A percentile compares a stretch with the other conserved stretches of the same genome.
Conservation (phyloP, 257 asterid species). For the Scutellaria galericulata region DNA sequence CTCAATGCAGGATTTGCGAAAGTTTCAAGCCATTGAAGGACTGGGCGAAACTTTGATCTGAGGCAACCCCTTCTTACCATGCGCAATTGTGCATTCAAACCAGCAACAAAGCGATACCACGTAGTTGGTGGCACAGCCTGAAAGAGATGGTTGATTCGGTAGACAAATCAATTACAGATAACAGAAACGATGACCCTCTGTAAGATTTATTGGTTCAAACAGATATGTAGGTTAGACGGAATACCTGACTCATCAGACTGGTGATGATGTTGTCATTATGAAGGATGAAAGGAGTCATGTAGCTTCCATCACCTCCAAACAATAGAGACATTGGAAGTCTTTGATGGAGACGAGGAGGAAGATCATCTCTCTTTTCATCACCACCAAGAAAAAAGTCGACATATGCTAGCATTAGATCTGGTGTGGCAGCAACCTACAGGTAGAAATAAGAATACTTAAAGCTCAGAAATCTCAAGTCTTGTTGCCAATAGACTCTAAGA, state of each 20-base stretch:
- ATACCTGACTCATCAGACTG: slow-evolving; percentile 98
- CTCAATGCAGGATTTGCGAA: slow-evolving; percentile 87
- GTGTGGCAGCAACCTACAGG: slow-evolving; percentile 91
- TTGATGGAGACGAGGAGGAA: slow-evolving; percentile 83
- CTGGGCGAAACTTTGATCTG: slow-evolving; percentile 65
- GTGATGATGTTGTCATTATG: slow-evolving; percentile 85
- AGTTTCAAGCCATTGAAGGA: slow-evolving; percentile 81
- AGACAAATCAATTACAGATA: not conserved
- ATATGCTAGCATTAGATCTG: slow-evolving; percentile 95
- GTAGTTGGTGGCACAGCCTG: slow-evolving; percentile 94
- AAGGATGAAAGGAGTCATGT: slow-evolving; percentile 89
- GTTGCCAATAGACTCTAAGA: not conserved
- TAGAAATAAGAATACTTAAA: slow-evolving; percentile 26
- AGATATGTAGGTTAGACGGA: slow-evolving; percentile 31
- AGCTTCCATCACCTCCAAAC: slow-evolving; percentile 98
- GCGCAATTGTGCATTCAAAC: slow-evolving; percentile 97
- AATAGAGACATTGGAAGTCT: slow-evolving; percentile 88
- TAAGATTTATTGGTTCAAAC: slow-evolving; percentile 1
- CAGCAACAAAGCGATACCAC: slow-evolving; percentile 99
- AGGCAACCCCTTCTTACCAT: slow-evolving; percentile 89
- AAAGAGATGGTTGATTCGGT: slow-evolving; percentile 30
- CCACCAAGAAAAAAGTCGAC: slow-evolving; percentile 97
- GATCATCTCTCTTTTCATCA: slow-evolving; percentile 91
- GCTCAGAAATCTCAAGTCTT: slow-evolving; percentile 22
- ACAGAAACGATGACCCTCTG: not conserved